Base-by-base conservation (phyloP, 805 yeast genomes). In the Pichia scutulata region DNA sequence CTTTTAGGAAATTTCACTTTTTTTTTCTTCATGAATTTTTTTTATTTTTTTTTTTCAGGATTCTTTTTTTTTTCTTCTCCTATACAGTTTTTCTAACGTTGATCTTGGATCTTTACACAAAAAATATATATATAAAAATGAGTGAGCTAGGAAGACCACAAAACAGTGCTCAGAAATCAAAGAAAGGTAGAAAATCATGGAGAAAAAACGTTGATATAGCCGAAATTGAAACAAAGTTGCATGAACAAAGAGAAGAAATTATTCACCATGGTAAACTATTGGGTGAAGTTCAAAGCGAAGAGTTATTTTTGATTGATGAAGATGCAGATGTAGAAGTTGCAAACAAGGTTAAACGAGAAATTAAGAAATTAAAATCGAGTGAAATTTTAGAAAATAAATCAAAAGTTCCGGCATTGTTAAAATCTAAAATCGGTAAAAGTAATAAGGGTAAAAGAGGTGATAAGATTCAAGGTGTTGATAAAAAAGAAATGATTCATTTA, bases 171-270 rank as follows among this genome's bases (percentile, higher is more conserved):
- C 97, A 90, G 68, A 62, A 85, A 5, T 89, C 97, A 8, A 77
- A 98, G 62, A 93, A 93, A 72, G 96, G 96, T 42, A 92, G 87
- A 75, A 84, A 78, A 64, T 82, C 96, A 6, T 88, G 97, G 95
- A 80, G 96, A 65, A 89, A 89, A 68, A 88, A 93, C 67, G 86
- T 93, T 52, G 96, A 93, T 65, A 70, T 93, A 19, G 81, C 80
- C 23, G 97, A 89, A 55, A 72, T 93, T 45, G 89, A 86, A 61
- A 66, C 69, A 30, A 85, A 84, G 13, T 70, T 92, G 39, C 92
- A 84, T 57, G 81, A 77, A 42, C 74, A 74, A 47, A 74, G 89
- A 51, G 95, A 88, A 47, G 80, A 81, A 51, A 63, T 75, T 55
- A 69, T 76, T 51, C 74, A 74, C 46, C 69, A 73, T 43, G 86